These are phyloP conservation scores for Russula ochroleuca DNA, from an alignment of 768 basidiomycete genomes.

Conservation along the genomic window DNA sequence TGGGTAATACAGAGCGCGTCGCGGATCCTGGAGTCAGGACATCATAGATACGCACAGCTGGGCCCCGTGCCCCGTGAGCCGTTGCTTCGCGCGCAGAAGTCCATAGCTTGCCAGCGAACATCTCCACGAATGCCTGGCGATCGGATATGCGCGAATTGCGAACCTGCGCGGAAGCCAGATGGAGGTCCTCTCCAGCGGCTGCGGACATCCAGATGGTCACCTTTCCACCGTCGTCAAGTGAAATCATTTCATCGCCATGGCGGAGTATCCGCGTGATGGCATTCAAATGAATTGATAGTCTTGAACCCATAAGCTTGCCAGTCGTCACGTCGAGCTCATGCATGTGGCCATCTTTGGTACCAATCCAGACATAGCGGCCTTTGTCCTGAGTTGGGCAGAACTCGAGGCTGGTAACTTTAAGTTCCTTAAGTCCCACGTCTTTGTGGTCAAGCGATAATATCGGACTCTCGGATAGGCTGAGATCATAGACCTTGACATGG, in stretches of 20 bases:
- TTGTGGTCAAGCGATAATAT: conserved; percentile 55
- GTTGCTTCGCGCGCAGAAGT: conserved; percentile 59
- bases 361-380: conserved; percentile 74
- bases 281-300: conserved; percentile 58
- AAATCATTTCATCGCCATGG: conserved; percentile 65
- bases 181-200: conserved; percentile 32
- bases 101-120: conserved; percentile 80
- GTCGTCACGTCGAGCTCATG: conserved; percentile 74
- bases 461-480: conserved; percentile 46
- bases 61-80: conserved; percentile 41
- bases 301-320: conserved; percentile 53
- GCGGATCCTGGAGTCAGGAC: conserved; percentile 55
- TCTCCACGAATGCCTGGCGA: conserved; percentile 72
- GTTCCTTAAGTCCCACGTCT: conserved; percentile 58
- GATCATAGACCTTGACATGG: conserved; percentile 60
- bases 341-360: conserved; percentile 86
- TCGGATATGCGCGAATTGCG: conserved; percentile 68
- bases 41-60: conserved; percentile 81
- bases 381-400: conserved; percentile 60
- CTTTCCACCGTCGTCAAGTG: conserved; percentile 85
- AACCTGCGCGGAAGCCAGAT: conserved; percentile 46
- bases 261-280: conserved; percentile 71
- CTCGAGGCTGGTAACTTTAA: conserved; percentile 71
- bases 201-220: conserved; percentile 64
- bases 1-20: conserved; percentile 53